Percentiles rank a stretch among this genome's conserved stretches.
Evolutionary conservation across 2,329 filamentous ascomycete genomes (phyloP).

Genomic region (Diaporthe velutina): DNA sequence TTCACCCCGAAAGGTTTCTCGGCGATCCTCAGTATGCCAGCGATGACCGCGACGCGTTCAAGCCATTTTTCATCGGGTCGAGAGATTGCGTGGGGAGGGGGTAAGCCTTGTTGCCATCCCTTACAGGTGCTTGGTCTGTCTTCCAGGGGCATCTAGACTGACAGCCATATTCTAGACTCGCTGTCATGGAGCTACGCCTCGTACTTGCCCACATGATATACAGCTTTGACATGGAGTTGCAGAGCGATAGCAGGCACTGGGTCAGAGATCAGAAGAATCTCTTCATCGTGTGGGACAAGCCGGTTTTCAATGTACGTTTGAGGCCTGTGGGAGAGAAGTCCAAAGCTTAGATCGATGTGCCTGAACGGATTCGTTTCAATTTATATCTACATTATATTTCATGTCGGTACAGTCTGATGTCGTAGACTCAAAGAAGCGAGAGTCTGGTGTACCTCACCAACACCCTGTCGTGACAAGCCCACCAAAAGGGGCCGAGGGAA

Average conservation of each 20-base stretch:
- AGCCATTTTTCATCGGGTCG: conserved; percentile 62
- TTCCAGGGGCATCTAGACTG: rapidly evolving
- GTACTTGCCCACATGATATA: conserved; percentile 61
- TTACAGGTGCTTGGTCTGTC: not conserved
- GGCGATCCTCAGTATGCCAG: conserved; percentile 52
- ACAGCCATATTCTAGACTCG: conserved; percentile 51
- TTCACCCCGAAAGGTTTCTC: conserved; percentile 62
- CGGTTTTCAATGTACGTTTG: conserved; percentile 51
- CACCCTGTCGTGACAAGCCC: not conserved
- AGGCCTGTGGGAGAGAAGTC: conserved; percentile 44
- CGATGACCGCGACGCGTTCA: conserved; percentile 58
- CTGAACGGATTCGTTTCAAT: not conserved
- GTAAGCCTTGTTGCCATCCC: conserved; percentile 48
- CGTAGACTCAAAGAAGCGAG: not conserved
- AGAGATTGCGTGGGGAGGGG: conserved; percentile 64
- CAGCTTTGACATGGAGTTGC: conserved; percentile 61
- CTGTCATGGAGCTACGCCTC: conserved; percentile 63
- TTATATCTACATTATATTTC: not conserved
- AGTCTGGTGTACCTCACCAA: not conserved
- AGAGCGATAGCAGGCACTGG: conserved; percentile 53
- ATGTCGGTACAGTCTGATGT: not conserved
- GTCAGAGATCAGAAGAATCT: conserved; percentile 50
- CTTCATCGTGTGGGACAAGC: conserved; percentile 57
- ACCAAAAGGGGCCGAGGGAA: not conserved
- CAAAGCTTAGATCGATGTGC: too few relatives aligned